Conservation (phyloP, 1,139 yeast species). For the Debaryomycetaceae sp. region DNA sequence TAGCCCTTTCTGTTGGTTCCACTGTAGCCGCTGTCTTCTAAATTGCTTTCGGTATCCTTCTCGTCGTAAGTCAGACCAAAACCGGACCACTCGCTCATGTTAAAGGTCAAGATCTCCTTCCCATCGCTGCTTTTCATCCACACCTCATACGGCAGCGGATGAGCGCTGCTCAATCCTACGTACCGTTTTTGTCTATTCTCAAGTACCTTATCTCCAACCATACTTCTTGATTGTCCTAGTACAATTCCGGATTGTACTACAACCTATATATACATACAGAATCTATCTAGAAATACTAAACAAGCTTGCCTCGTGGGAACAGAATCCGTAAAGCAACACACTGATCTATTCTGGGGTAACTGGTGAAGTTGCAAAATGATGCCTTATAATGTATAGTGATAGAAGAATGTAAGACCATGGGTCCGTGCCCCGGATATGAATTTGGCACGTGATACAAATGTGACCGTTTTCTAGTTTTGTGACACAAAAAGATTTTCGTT, state of each 20-base stretch:
- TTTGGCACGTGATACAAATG: not conserved
- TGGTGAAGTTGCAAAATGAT: not conserved
- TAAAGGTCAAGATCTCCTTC: no score
- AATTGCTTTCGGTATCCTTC: no score
- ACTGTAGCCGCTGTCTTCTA: not conserved
- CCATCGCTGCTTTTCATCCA: no score
- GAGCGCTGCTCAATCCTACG: no score
- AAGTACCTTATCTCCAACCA: constrained; percentile 4
- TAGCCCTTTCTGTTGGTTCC: not conserved
- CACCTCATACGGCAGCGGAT: no score
- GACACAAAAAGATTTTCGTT: constrained; percentile 6
- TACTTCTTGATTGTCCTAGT: not conserved
- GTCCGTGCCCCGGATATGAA: not conserved
- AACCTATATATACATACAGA: not conserved
- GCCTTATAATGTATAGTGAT: not conserved
- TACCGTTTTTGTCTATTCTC: constrained; percentile 1
- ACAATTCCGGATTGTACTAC: not conserved
- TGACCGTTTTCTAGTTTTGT: not conserved
- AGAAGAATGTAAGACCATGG: no score
- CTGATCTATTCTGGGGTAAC: no score
- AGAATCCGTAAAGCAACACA: no score
- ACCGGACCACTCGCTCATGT: no score
- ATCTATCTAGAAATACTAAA: no score
- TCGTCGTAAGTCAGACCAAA: no score
- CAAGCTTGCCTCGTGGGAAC: no score